Base-by-base conservation (phyloP, 352 stramenopile genomes). In the Pythium rishiriense region DNA sequence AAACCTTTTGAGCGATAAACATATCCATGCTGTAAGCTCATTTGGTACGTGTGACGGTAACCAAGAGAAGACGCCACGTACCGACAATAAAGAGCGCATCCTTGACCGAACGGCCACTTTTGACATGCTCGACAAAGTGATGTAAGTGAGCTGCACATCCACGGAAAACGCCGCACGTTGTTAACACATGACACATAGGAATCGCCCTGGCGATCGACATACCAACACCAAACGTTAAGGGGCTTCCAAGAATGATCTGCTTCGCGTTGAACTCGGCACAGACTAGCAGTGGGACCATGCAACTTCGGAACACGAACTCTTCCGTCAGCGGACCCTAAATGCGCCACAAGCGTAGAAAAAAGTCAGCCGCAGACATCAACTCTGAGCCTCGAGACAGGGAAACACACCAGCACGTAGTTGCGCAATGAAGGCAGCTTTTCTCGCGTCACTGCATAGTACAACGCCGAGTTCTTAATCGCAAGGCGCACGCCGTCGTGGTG, bases 281-380 rank as follows among this genome's bases (percentile, higher is more conserved):
- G 21, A 98, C 68, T 24, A 99, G 76, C 22, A 97, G 77, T 24
- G 92, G 88, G 17, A 98, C 74, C 79, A 98, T 96, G 68, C 90
- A 98, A 70, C 87, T 96, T 48, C 96, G 90, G 68, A 98, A 99
- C n/a, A 98, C 85, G 71, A 98, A 89, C 75, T 99, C 96, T 75
- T 99, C 96, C 0, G 91, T 96, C 45, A 98, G 68, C 5, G 96
- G 96, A 6, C 91, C 96, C 87, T 88, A 87, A 51, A 10, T 25
- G 17, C 1, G 22, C n/a, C 14, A 12, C n/a, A 47, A 21, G 22
- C 41, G 8, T 28, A 5, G n/a, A 1, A 49, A 49, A 49, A 8
- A 9, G n/a, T 33, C 0, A 33, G 46, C 3, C 24, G 11, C 24
- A 33, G 22, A 52, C 1, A 5, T 1, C 15, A 35, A 9, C 5